Percentiles rank a stretch among this genome's conserved stretches.
Conservation (phyloP, 345 rosid genomes). For the Corchorus capsularis region DNA sequence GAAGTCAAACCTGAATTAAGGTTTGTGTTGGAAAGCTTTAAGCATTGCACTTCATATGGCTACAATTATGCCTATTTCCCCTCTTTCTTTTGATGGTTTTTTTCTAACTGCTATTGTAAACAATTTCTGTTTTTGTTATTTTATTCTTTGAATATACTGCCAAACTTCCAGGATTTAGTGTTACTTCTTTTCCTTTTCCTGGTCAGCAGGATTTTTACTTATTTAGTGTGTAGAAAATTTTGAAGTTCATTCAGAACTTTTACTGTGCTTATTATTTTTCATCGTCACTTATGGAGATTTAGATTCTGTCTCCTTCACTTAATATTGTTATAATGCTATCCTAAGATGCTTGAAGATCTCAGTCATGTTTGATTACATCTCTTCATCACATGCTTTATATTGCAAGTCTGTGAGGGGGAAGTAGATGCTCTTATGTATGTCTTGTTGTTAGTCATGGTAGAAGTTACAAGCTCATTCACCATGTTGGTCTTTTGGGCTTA, state of each 20-base stretch:
- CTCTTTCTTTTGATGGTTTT: not conserved
- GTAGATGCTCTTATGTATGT: not conserved
- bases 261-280: not conserved
- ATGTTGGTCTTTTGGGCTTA: not conserved
- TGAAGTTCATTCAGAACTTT: not conserved
- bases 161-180: not conserved
- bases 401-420: not conserved
- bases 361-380: not conserved
- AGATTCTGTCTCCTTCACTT: not conserved
- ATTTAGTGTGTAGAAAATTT: not conserved
- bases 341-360: not conserved
- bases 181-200: too few species aligned
- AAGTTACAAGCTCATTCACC: not conserved
- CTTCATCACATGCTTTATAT: not conserved
- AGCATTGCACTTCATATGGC: not conserved
- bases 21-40: constrained; percentile 8
- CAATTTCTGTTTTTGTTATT: not conserved
- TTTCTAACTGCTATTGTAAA: not conserved
- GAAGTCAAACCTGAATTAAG: constrained; percentile 56
- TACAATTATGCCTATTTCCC: not conserved
- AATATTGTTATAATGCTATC: not conserved
- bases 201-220: not conserved
- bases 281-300: not conserved
- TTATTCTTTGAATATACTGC: not conserved
- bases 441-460: not conserved